Evolutionary conservation across 495 filamentous ascomycete genomes (phyloP), one percentile per base, ranked within the genome.

Genomic region (Penicillium coprophilum): DNA sequence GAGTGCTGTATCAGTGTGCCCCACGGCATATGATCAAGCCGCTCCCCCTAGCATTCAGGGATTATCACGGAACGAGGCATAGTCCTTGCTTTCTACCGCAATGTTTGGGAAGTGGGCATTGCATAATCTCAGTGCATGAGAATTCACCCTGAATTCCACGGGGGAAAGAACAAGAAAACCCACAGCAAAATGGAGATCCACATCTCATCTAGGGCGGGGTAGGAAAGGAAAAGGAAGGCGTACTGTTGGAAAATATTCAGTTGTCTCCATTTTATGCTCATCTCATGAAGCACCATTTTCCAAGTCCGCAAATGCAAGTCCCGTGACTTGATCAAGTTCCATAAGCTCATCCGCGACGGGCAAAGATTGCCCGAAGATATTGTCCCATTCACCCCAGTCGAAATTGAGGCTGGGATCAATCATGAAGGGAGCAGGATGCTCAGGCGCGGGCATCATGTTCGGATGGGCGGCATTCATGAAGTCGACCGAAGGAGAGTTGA

Each of bases 311-410:
- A 36, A 36, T 36, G 32, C 76, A 31, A 78, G 56, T 2, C 71
- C 74, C 0, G 67, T 55, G 10, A 76, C 70, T 2, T 74, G 72
- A 55, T 78, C 76, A 20, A 76, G 55, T 50, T 76, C 76, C 72
- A 78, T 73, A 6, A 78, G 56, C 36, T 78, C 76, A 54, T 79
- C 76, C 0, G 75, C 69, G n/a, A 79, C 71, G 0, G 75, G 74
- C 12, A 79, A 62, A 53, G 77, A 72, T 50, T 79, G 76, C 3
- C 76, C 76, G 38, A 79, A 79, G 6, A 79, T 75, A 24, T 75
- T 75, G 39, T 79, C 75, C 76, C 76, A 79, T 63, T 79, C 75
- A 45, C 77, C 76, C 76, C 76, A 79, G 50, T 79, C 76, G 50
- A 79, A 79, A 46, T 74, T 70, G 31, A 77, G 51, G 41, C 75